Base-by-base conservation (phyloP, 129 eudicot species). In the Helianthus tuberosus region DNA sequence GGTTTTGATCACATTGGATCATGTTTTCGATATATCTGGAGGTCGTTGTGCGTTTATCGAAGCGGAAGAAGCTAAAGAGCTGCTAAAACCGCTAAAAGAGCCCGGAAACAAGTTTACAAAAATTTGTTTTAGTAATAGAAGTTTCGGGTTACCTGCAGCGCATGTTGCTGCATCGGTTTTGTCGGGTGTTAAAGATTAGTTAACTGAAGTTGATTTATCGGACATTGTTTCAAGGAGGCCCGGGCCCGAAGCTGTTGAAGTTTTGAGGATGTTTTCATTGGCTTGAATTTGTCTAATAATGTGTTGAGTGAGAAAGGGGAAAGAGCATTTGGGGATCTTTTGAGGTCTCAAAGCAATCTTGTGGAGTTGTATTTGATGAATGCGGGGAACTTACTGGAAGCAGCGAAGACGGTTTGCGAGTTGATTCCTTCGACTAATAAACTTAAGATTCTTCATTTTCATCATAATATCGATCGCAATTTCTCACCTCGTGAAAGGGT, bases 81-180 rank as follows among this genome's bases (percentile, higher is more conserved):
- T 93, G 7, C 61, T 93, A 75, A 76, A 73, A 58, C 96, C 98
- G 10, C 60, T 93, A 16, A 84, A 80, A 72, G 87, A 84, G 57
- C 77, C 90, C 0, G 94, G 83, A 69, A 86, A 77, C 75, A 69
- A 72, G 43, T 93, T 82, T 64, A 78, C 89, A 0, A 89, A 88
- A 62, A 87, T 87, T 47, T 87, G 96, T 68, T 89, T 89, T 68
- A 93, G 98, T 73, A 93, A 93, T 41, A 85, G 98, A 75, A 93
- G 98, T 79, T 93, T 93, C 15, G 92, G 98, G 20, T 47, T 89
- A 3, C 92, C 81, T n/a, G 92, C 98, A 1, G 98, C 96, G 2
- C 81, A 74, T 64, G 87, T 93, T 41, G 95, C 92, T n/a, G 95
- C 78, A 2, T 81, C 95, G 5, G 75, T 89, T 52, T 59, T 93